Base-by-base conservation (phyloP, 352 stramenopile species). In the Lagenidium sp. region DNA sequence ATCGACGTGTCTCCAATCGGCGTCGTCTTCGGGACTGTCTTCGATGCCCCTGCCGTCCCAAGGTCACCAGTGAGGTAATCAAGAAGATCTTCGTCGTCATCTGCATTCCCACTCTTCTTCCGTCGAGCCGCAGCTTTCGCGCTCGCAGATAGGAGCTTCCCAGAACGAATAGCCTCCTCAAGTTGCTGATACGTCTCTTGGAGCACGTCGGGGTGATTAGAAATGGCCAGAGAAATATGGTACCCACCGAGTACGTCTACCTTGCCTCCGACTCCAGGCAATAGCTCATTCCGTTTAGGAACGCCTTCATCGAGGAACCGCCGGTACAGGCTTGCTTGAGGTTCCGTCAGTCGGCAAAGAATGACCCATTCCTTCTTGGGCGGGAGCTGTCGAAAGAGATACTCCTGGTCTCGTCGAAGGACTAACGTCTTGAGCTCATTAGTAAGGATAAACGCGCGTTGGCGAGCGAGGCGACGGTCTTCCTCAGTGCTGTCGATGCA, bases 351-450 rank as follows among this genome's bases (percentile, higher is more conserved):
- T 45, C 88, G 85, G 50, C 76, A 93, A 30, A 91, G 55, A 6
- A 95, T 20, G 18, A 95, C 84, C 58, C 77, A 94, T 46, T 95
- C 84, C 41, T 93, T 88, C 57, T 95, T 95, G 0, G 80, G 80
- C 15, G 84, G 84, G 29, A 95, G 46, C 38, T 93, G 81, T 6
- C 58, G 63, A 42, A 91, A 88, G 3, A 95, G 54, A 40, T 84
- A 92, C 50, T 88, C 71, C 28, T 91, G 78, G 34, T 93, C 82
- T 34, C 84, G 82, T 28, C 84, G 82, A n/a, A 94, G 47, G 24
- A 95, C 79, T 2, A 94, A 50, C 36, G 78, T 59, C 38, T 82
- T 87, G 6, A 95, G 57, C 41, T 94, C 76, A 16, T 67, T 66
- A 12, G 84, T 92, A n/a, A 93, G 53, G 7, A 92, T 71, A 36